These are phyloP conservation scores for Trifolium dubium DNA, from an alignment of 306 rosid genomes.

Conservation along the genomic window DNA sequence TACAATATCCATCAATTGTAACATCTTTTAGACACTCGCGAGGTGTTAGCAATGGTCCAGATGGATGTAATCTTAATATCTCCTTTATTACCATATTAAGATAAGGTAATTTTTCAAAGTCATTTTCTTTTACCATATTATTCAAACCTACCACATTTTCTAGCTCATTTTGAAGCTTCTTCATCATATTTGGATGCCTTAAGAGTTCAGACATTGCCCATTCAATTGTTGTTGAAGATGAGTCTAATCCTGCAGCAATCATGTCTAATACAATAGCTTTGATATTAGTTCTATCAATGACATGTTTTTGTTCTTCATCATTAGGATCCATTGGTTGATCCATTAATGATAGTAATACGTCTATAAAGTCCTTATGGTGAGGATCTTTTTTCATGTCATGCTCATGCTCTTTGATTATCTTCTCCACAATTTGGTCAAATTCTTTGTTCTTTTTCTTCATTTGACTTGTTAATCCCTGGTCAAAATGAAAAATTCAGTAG, in stretches of 20 bases:
- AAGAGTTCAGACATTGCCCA: slow-evolving; percentile 60
- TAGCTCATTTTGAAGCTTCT: slow-evolving; percentile 52
- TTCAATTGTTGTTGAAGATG: slow-evolving; percentile 22
- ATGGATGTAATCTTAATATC: slow-evolving; percentile 46
- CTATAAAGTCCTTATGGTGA: slow-evolving; percentile 30
- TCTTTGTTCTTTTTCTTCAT: slow-evolving; percentile 30
- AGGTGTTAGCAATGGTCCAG: slow-evolving; percentile 42
- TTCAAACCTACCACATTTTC: slow-evolving; percentile 38
- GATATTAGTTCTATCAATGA: slow-evolving; percentile 41
- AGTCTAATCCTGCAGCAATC: slow-evolving; percentile 38
- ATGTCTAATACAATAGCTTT: slow-evolving; percentile 49
- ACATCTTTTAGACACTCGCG: slow-evolving; percentile 43
- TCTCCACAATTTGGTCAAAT: slow-evolving; percentile 45
- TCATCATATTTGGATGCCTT: slow-evolving; percentile 50
- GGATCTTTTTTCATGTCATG: not conserved
- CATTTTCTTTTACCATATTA: slow-evolving; percentile 48
- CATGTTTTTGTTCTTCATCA: slow-evolving; percentile 22
- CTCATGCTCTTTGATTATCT: slow-evolving; percentile 46
- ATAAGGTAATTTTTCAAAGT: slow-evolving; percentile 41
- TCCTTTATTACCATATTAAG: slow-evolving; percentile 55
- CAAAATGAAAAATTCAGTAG: not conserved
- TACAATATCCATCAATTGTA: slow-evolving; percentile 44
- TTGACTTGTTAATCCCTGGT: slow-evolving; percentile 40
- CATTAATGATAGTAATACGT: slow-evolving; percentile 42
- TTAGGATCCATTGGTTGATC: slow-evolving; percentile 42